A percentile compares a stretch with the other conserved stretches of the same genome.
Conservation (phyloP, 2,329 filamentous ascomycete genomes). For the Xylariales sp. region DNA sequence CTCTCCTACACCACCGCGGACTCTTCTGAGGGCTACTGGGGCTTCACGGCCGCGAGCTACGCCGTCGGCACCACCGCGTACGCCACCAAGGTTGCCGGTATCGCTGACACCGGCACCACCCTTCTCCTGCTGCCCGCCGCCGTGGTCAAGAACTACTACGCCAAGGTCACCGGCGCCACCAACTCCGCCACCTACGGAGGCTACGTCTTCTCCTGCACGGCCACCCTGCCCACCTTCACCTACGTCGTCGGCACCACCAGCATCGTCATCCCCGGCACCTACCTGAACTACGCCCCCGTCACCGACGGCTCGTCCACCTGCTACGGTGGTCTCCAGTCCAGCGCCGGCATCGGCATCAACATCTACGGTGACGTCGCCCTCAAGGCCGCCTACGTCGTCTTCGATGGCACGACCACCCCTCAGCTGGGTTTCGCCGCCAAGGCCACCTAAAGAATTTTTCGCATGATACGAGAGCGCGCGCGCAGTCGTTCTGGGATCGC, state of each 20-base stretch:
- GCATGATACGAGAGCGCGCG: no score
- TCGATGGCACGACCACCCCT: constrained; percentile 38
- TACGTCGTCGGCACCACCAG: constrained; percentile 36
- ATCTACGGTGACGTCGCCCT: constrained; percentile 66
- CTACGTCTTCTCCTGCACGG: constrained; percentile 38
- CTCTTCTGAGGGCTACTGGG: constrained; percentile 58
- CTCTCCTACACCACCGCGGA: constrained; percentile 55
- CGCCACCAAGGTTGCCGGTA: constrained; percentile 12
- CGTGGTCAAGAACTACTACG: constrained; percentile 19
- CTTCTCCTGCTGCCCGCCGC: constrained; percentile 19
- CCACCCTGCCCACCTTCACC: constrained; percentile 36
- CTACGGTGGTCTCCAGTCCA: constrained; percentile 36
- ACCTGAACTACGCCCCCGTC: constrained; percentile 38
- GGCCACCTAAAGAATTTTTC: constrained; percentile 7
- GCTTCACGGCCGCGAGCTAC: constrained; percentile 36
- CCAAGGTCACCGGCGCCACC: constrained; percentile 15
- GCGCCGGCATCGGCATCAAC: constrained; percentile 31
- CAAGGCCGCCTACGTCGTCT: constrained; percentile 62
- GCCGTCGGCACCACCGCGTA: constrained; percentile 13
- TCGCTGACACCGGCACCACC: constrained; percentile 22
- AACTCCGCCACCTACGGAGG: constrained; percentile 17
- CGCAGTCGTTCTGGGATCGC: no score
- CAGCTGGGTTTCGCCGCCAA: constrained; percentile 39
- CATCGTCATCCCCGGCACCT: constrained; percentile 37
- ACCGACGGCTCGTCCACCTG: constrained; percentile 35